These are phyloP conservation scores for Telopea speciosissima DNA, from an alignment of 177 flowering plant genomes.

Conservation along the genomic window DNA sequence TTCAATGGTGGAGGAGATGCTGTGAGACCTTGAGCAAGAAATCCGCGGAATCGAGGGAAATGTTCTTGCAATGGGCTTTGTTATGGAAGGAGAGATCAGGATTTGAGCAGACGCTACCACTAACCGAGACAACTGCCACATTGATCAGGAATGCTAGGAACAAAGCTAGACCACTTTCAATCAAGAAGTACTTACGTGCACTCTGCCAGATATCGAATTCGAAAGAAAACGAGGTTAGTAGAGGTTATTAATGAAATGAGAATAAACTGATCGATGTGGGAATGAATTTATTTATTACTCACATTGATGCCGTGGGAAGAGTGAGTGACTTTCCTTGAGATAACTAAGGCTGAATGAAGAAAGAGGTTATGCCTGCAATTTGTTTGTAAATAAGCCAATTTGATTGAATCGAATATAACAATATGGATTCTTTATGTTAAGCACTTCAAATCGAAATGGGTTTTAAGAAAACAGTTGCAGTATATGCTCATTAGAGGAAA, in stretches of 20 bases:
- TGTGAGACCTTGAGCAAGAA: background rate
- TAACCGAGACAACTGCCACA: background rate
- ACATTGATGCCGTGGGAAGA: constrained; percentile 22
- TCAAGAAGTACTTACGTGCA: constrained; percentile 10
- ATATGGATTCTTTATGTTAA: no score
- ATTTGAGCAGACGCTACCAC: background rate
- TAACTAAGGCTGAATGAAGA: constrained; percentile 29
- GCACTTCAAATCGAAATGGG: no score
- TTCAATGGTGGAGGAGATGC: background rate
- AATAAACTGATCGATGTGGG: no score
- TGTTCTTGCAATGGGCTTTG: background rate
- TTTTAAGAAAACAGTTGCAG: no score
- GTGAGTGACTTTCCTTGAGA: constrained; percentile 21
- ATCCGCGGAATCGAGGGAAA: background rate
- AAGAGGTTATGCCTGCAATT: constrained; percentile 32
- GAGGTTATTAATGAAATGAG: no score
- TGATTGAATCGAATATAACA: no score
- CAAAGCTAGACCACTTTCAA: background rate
- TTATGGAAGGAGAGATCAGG: background rate
- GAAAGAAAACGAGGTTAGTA: no score
- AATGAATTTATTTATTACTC: no score
- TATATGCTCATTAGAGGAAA: no score
- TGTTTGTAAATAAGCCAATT: no score
- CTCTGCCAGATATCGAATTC: constrained; percentile 2
- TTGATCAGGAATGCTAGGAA: constrained; percentile 1